A percentile compares a stretch with the other conserved stretches of the same genome.
Evolutionary conservation across 1,139 yeast species (phyloP).

Genomic region (Petasospora rhodanensis): DNA sequence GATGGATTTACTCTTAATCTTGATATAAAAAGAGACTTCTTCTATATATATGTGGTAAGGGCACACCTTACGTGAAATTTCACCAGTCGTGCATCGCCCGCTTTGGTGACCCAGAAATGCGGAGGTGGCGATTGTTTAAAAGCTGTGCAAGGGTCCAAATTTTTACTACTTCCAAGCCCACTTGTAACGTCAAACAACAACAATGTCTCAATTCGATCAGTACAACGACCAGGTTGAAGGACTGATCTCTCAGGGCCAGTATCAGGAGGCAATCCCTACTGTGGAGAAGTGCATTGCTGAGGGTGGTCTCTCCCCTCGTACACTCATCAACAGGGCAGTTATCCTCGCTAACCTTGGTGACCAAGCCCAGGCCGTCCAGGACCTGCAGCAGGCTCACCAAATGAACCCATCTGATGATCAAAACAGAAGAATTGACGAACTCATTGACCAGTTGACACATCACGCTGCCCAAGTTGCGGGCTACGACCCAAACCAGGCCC

Average conservation of each 20-base stretch:
- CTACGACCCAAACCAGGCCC: slow-evolving; percentile 21
- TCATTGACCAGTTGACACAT: slow-evolving; percentile 18
- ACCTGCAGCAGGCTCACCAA: slow-evolving; percentile 20
- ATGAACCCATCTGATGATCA: slow-evolving; percentile 20
- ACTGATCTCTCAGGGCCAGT: slow-evolving; percentile 13
- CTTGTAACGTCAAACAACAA: no score
- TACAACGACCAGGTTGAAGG: slow-evolving; percentile 17
- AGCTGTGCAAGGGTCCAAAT: no score
- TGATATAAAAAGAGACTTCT: no score
- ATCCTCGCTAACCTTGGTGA: slow-evolving; percentile 15
- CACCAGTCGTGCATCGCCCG: no score
- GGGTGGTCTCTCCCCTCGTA: slow-evolving; percentile 17
- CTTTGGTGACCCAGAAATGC: no score
- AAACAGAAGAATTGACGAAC: slow-evolving; percentile 14
- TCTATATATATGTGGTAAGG: no score
- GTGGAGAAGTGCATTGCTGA: slow-evolving; percentile 12
- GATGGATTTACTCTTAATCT: no score
- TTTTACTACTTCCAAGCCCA: no score
- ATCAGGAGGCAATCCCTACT: slow-evolving; percentile 14
- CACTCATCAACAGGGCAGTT: slow-evolving; percentile 22
- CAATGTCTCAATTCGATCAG: slow-evolving; percentile 15
- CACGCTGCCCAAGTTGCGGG: slow-evolving; percentile 21
- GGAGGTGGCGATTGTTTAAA: no score
- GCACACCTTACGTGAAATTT: no score
- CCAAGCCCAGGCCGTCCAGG: slow-evolving; percentile 20